Base-by-base conservation (phyloP, 805 yeast genomes). In the Pichia pseudocactophila region DNA sequence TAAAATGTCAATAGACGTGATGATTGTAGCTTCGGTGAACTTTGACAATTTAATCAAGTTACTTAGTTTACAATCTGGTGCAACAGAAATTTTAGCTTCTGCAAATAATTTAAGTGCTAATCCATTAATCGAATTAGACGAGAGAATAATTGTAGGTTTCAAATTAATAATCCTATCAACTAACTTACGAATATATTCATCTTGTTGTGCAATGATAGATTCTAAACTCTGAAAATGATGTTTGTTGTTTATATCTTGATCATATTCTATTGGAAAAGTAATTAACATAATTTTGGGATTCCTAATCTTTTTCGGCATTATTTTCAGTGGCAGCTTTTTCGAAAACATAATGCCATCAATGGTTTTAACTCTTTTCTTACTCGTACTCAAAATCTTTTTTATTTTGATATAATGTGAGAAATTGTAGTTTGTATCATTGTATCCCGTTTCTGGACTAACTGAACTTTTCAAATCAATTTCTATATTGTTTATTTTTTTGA, bases 231-330 rank as follows among this genome's bases (percentile, higher is more conserved):
- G 47, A 31, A 47, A 51, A 36, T 43, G 50, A 12, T 44, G 50
- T 30, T 37, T 46, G 25, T 51, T 50, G 27, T 53, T 54, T 8
- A 53, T 36, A 22, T 51, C 60, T 50, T 82, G 87, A 41, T 82
- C 86, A 51, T 87, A 92, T 55, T 89, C 97, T 20, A 92, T 64
- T 0, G 97, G 96, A 54, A 92, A 92, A 69, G 88, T 80, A 6
- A 92, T 70, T 15, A 94, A 67, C 45, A 90, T 77, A 32, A 92
- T 82, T 42, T 79, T 73, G 0, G 99, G 97, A 39, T 74, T 70
- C 0, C 57, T 53, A 7, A 94, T 68, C 19, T 58, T 55, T 6
- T 75, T 59, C 0, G 87, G 75, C 98, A 92, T 94, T 1, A 73
- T 59, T 54, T 81, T 85, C 31, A 84, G 68, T 3, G 96, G 95